Evolutionary conservation across 148 eudicot genomes (phyloP).

Genomic region (Rheum nobile): DNA sequence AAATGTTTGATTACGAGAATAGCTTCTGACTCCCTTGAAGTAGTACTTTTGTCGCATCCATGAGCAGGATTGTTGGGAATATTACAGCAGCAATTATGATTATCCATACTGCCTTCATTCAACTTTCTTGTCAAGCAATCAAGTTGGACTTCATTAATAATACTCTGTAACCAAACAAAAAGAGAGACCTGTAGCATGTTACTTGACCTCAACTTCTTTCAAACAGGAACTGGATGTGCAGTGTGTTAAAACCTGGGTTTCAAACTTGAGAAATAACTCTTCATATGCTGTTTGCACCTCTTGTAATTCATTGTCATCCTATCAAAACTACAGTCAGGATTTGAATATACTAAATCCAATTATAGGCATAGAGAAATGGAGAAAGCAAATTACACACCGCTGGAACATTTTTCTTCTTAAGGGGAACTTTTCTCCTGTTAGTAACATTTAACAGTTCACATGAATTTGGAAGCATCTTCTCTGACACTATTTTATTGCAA

Average conservation of each 20-base stretch:
- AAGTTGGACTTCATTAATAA: slow-evolving; percentile 48
- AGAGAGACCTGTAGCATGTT: background rate
- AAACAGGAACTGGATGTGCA: background rate
- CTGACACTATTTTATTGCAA: slow-evolving; percentile 12
- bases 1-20: slow-evolving; percentile 53
- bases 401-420: slow-evolving; percentile 39
- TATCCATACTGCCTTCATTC: slow-evolving; percentile 27
- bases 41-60: slow-evolving; percentile 14
- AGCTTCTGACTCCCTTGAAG: slow-evolving; percentile 43
- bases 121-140: slow-evolving; percentile 56
- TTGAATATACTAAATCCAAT: slow-evolving; percentile 11
- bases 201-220: background rate
- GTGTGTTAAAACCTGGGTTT: slow-evolving; percentile 47
- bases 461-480: slow-evolving; percentile 62
- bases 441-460: slow-evolving; percentile 69
- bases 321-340: slow-evolving; percentile 12
- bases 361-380: slow-evolving; percentile 8
- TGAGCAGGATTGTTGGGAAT: slow-evolving; percentile 9
- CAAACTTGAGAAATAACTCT: slow-evolving; percentile 51
- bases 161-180: slow-evolving; percentile 33
- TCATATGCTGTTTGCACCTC: slow-evolving; percentile 62
- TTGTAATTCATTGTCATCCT: slow-evolving; percentile 49
- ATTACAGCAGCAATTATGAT: slow-evolving; percentile 7
- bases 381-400: slow-evolving; percentile 27
- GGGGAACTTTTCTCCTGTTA: slow-evolving; percentile 55